Evolutionary conservation across 768 basidiomycete genomes (phyloP), one percentile per base, ranked within the genome.

Genomic region (Hortiboletus flavorubellus): DNA sequence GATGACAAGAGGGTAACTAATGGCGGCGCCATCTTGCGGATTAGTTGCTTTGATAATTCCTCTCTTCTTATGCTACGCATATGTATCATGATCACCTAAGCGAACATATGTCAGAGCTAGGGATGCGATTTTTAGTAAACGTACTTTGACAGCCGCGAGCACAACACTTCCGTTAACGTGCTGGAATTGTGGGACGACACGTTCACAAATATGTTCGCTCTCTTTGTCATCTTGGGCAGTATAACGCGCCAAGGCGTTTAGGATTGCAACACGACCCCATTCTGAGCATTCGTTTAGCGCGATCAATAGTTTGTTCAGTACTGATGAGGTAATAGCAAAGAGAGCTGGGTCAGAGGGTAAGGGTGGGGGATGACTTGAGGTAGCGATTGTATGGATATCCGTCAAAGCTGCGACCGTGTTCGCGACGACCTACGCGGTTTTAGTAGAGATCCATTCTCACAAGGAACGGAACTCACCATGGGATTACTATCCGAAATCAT

Each of bases 281-380:
- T 99, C 97, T 0, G 95, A 96, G 68, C 96, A 98, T 72, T 98
- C 97, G 68, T 96, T 96, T 18, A 99, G 78, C 2, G 96, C 97
- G 51, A 98, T 90, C 52, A 99, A 77, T 15, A 99, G 82, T 69
- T 95, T 97, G 72, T 80, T 87, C 47, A 99, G 80, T 55, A 95
- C 82, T 1, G 84, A 71, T 7, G 86, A 73, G n/a, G 93, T 94
- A 69, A 98, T 92, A 55, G 72, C 73, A 75, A 98, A 98, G 51
- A 86, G 70, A 16, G 84, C 87, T 4, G 84, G 77, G 45, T 88
- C 83, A 2, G 82, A 76, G 4, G 82, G 70, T 2, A 81, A 76
- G 11, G 76, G 74, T 8, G 81, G 81, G 31, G 80, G 77, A 58
- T 77, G 80, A 44, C 31, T 46, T 2, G 80, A 78, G 34, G 77